Percentiles rank a stretch among this genome's conserved stretches.
These are phyloP conservation scores for Penicillium frequentans DNA, from an alignment of 2,329 filamentous ascomycete species.

Conservation along the genomic window DNA sequence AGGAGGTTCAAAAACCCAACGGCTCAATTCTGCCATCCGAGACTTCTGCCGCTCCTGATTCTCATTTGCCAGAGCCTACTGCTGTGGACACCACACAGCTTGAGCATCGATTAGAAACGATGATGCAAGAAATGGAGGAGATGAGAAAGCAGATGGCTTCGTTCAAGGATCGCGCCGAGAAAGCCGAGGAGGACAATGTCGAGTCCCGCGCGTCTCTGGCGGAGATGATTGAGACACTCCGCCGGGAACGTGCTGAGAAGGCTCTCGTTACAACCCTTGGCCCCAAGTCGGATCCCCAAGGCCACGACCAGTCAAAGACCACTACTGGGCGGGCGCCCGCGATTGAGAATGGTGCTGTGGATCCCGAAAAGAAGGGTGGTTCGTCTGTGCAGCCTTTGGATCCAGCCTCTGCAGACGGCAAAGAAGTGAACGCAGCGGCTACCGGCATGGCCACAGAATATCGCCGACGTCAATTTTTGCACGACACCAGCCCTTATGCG, in stretches of 20 bases:
- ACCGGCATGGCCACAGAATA: slow-evolving; percentile 43
- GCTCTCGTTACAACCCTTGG: slow-evolving; percentile 32
- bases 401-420: slow-evolving; percentile 50
- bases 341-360: slow-evolving; percentile 11
- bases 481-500: slow-evolving; percentile 69
- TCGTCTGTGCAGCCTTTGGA: slow-evolving; percentile 38
- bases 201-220: slow-evolving; percentile 72
- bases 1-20: slow-evolving; percentile 8
- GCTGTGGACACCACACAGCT: slow-evolving; percentile 47
- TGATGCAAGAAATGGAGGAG: slow-evolving; percentile 77
- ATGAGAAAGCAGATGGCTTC: slow-evolving; percentile 77
- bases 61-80: slow-evolving; percentile 30
- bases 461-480: slow-evolving; percentile 39
- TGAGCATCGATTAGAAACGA: slow-evolving; percentile 71
- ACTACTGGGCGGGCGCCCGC: neutral
- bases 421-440: slow-evolving; percentile 41
- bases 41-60: slow-evolving; percentile 5
- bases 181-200: slow-evolving; percentile 74
- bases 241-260: slow-evolving; percentile 63
- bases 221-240: slow-evolving; percentile 84
- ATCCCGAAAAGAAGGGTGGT: slow-evolving; percentile 12
- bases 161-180: slow-evolving; percentile 75
- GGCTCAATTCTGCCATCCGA: slow-evolving; percentile 10
- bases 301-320: slow-evolving; percentile 9
- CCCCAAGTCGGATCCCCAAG: slow-evolving; percentile 18